Evolutionary conservation across 345 rosid species (phyloP).

Genomic region (Combretum micranthum): DNA sequence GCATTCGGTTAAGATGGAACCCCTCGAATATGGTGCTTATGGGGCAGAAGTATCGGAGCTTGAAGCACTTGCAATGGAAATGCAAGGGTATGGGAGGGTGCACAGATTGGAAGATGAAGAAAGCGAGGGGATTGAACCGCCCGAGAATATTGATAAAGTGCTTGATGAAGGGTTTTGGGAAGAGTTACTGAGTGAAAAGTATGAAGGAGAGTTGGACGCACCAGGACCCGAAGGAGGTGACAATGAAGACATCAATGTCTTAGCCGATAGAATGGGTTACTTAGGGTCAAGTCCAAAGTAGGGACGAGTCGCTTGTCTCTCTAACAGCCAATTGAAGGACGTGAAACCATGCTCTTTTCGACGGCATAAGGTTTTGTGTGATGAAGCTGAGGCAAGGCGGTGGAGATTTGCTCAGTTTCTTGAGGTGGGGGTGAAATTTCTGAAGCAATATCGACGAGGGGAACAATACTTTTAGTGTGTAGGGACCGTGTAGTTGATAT

Average conservation of each 20-base stretch:
- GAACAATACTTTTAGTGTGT: too few species aligned
- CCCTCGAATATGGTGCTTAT: conserved; percentile 32
- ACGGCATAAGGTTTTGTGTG: too few species aligned
- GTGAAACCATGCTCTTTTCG: too few species aligned
- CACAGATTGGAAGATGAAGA: conserved; percentile 20
- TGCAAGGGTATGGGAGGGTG: conserved; percentile 52
- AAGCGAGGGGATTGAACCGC: conserved; percentile 17
- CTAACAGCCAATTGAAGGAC: too few species aligned
- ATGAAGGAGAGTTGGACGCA: conserved; percentile 14
- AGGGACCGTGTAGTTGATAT: too few species aligned
- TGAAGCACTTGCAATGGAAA: conserved; percentile 79
- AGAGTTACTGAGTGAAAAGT: conserved; percentile 46
- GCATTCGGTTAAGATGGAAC: conserved; percentile 42
- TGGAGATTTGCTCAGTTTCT: too few species aligned
- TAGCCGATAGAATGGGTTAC: conserved; percentile 44
- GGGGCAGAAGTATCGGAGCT: conserved; percentile 55
- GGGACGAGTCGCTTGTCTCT: not conserved
- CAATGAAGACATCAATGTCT: conserved; percentile 39
- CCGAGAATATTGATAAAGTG: conserved; percentile 14
- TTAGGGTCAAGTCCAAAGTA: conserved; percentile 31
- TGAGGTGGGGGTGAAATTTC: too few species aligned
- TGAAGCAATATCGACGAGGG: too few species aligned
- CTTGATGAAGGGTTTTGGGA: conserved; percentile 72
- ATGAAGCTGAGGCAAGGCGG: too few species aligned
- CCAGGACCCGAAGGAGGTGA: conserved; percentile 22